Percentiles rank a stretch among this genome's conserved stretches.
Evolutionary conservation across 768 basidiomycete genomes (phyloP).

Genomic region (Trametes cingulata): DNA sequence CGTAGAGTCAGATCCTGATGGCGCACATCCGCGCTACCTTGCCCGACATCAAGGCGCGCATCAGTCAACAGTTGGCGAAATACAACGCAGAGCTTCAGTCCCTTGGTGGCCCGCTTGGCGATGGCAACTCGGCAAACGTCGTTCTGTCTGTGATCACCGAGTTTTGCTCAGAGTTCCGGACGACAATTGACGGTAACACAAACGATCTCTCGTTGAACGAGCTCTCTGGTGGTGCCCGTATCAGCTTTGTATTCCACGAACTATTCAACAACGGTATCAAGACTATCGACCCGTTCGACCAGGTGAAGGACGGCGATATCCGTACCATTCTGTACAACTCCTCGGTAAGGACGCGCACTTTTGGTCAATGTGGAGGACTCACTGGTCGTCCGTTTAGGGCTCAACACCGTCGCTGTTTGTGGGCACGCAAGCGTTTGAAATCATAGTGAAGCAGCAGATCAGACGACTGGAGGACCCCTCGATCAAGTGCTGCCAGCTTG

Average conservation of each 20-base stretch:
- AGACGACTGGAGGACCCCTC: constrained; percentile 93
- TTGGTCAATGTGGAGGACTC: not conserved
- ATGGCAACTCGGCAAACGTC: constrained; percentile 83
- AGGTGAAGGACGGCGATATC: constrained; percentile 98
- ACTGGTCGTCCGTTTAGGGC: constrained; percentile 51
- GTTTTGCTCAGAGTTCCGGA: constrained; percentile 95
- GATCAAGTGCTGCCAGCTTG: constrained; percentile 91
- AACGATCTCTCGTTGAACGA: constrained; percentile 95
- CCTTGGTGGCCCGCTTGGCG: constrained; percentile 87
- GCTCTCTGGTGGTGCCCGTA: constrained; percentile 97
- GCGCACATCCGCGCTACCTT: constrained; percentile 96
- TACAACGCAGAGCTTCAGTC: constrained; percentile 79
- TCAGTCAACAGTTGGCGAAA: constrained; percentile 87
- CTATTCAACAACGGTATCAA: constrained; percentile 96
- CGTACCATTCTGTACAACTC: constrained; percentile 96
- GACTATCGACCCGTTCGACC: constrained; percentile 97
- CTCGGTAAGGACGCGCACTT: constrained; percentile 59
- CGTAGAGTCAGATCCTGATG: constrained; percentile 83
- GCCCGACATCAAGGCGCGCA: constrained; percentile 98
- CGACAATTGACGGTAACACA: constrained; percentile 95
- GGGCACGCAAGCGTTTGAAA: constrained; percentile 95
- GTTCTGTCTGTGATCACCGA: constrained; percentile 98
- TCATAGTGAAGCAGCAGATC: constrained; percentile 99
- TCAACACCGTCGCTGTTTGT: constrained; percentile 97
- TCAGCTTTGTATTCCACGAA: constrained; percentile 99